Conservation (phyloP, 2,329 filamentous ascomycete species). For the Neofusicoccum ribis region DNA sequence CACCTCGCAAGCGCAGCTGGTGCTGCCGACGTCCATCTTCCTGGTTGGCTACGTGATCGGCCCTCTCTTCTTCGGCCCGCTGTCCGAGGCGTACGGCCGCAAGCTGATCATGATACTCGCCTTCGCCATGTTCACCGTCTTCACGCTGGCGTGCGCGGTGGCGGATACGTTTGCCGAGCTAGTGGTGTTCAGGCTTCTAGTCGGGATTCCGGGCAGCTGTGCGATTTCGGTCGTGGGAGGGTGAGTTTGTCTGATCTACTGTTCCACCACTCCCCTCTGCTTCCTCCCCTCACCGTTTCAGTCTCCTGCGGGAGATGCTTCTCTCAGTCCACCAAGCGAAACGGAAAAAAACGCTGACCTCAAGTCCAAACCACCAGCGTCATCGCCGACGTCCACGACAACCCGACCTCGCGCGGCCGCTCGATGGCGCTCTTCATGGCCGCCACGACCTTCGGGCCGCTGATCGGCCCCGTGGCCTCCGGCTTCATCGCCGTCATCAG, state of each 20-base stretch:
- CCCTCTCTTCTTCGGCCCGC: slow-evolving; percentile 46
- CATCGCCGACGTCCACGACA: slow-evolving; percentile 65
- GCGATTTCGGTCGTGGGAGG: slow-evolving; percentile 61
- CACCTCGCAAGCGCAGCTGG: slow-evolving; percentile 44
- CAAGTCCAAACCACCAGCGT: slow-evolving; percentile 42
- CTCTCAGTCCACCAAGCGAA: too few species aligned
- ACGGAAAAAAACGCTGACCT: background rate
- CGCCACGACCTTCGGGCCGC: slow-evolving; percentile 60
- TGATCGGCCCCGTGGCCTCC: slow-evolving; percentile 56
- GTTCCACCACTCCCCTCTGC: too few species aligned
- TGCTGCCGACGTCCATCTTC: slow-evolving; percentile 53
- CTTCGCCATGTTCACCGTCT: slow-evolving; percentile 49
- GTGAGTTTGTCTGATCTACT: slow-evolving; percentile 26
- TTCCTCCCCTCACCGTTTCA: too few species aligned
- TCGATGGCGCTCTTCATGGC: slow-evolving; percentile 67
- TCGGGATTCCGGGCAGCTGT: slow-evolving; percentile 46
- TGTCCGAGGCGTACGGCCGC: slow-evolving; percentile 48
- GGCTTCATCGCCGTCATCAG: slow-evolving; percentile 62
- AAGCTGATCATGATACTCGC: slow-evolving; percentile 52
- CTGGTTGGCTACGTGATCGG: slow-evolving; percentile 50
- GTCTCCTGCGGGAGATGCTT: too few species aligned
- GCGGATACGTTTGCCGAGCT: slow-evolving; percentile 46
- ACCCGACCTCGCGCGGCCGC: slow-evolving; percentile 57
- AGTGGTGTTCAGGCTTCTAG: slow-evolving; percentile 46
- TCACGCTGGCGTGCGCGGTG: slow-evolving; percentile 47